A percentile compares a stretch with the other conserved stretches of the same genome.
Conservation (phyloP, 495 filamentous ascomycete genomes). For the Penicillium samsonianum region DNA sequence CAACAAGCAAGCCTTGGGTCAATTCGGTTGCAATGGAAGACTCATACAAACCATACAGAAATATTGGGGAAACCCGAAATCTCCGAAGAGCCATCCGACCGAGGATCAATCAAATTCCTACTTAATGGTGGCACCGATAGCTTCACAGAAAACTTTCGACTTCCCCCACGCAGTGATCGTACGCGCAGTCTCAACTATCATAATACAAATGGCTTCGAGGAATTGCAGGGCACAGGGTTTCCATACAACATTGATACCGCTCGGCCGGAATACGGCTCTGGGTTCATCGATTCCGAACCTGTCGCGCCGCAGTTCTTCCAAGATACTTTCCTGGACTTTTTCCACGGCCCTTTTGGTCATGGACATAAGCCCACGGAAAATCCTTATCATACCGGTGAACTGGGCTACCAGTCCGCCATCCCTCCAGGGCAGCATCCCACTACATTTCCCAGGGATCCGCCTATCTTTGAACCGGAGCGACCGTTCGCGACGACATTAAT, state of each 20-base stretch:
- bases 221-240: constrained; percentile 20
- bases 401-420: constrained; percentile 21
- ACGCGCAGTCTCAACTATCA: constrained; percentile 38
- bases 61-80: constrained; percentile 28
- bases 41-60: constrained; percentile 18
- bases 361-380: constrained; percentile 27
- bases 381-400: constrained; percentile 20
- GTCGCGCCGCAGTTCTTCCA: constrained; percentile 38
- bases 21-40: background rate
- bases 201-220: constrained; percentile 30
- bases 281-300: constrained; percentile 30
- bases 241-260: constrained; percentile 23
- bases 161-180: constrained; percentile 46
- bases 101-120: constrained; percentile 52
- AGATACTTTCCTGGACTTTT: constrained; percentile 45
- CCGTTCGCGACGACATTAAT: constrained; percentile 41
- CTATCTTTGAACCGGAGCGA: constrained; percentile 37
- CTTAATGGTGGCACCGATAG: constrained; percentile 48
- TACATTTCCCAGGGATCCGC: constrained; percentile 18
- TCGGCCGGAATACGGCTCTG: constrained; percentile 21
- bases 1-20: background rate
- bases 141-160: constrained; percentile 47
- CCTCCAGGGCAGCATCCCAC: constrained; percentile 24
- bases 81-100: constrained; percentile 37
- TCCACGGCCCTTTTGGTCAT: constrained; percentile 44